Evolutionary conservation across 768 basidiomycete species (phyloP), one percentile per base, ranked within the genome.

Genomic region (Mycena capillaripes): DNA sequence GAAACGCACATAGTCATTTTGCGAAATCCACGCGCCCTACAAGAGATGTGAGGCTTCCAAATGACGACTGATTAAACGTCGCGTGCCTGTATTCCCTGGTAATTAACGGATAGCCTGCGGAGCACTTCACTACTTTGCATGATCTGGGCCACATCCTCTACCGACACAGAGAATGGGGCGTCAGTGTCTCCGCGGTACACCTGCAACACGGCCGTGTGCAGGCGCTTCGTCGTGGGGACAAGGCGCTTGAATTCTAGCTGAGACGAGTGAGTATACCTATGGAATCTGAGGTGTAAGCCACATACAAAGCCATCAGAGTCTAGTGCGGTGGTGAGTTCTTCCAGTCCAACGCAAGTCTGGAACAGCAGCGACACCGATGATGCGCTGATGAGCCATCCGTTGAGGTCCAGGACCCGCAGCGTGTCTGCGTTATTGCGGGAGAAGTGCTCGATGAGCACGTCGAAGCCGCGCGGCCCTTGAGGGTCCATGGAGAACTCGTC

Each of bases 381-480:
- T 10, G 73, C 70, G 9, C 82, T 76, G 16, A 88, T 72, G 69
- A 83, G 85, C 1, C 77, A 80, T 1, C 74, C 70, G 16, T 75
- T 75, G 40, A 86, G 78, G 44, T 82, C 76, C 32, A 87, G 75
- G 16, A 79, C 67, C 21, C 79, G 79, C 10, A 89, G 72, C 0
- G 79, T 82, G 4, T n/a, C 36, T 1, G 75, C 44, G 64, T 86
- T 85, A 40, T 79, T 80, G 58, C 61, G 58, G 16, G 78, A 72
- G n/a, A 88, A 69, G 72, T 87, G 85, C n/a, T 82, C 80, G 4
- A 84, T 63, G 3, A 89, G 78, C 17, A 81, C 78, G 53, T 84
- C 84, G 66, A 83, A 83, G 36, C 72, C 75, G 8, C 73, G 59
- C 27, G 59, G 59, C 8, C 42, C 59, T 16, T 61, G 23, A 29